Conservation (phyloP, 345 rosid species). For the Limnanthes douglasii region DNA sequence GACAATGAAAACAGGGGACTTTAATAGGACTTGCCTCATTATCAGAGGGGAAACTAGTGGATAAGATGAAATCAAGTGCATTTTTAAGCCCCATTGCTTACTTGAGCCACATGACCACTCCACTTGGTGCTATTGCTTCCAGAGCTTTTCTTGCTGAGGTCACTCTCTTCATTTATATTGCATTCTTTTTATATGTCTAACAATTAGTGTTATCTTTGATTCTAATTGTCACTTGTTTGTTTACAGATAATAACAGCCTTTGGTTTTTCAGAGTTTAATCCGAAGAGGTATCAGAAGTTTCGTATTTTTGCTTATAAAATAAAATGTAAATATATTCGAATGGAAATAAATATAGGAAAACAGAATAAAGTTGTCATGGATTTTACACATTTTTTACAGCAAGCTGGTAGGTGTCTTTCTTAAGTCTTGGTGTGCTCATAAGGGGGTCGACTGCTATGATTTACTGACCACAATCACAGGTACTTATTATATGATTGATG, state of each 20-base stretch:
- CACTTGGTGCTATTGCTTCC: conserved; percentile 49
- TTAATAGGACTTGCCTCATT: conserved; percentile 63
- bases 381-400: conserved; percentile 19
- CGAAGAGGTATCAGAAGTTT: conserved; percentile 73
- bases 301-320: no score
- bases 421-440: conserved; percentile 34
- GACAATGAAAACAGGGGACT: conserved; percentile 52
- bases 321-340: no score
- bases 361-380: not conserved
- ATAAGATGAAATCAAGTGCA: conserved; percentile 51
- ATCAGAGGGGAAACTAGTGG: conserved; percentile 51
- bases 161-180: not conserved
- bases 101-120: conserved; percentile 77
- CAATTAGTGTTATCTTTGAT: not conserved
- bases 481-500: conserved; percentile 5
- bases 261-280: conserved; percentile 72
- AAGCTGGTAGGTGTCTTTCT: conserved; percentile 26
- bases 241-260: conserved; percentile 32
- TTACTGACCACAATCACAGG: conserved; percentile 57
- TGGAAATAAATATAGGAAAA: no score
- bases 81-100: conserved; percentile 82
- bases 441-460: conserved; percentile 64
- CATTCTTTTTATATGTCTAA: not conserved
- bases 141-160: conserved; percentile 75
- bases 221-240: conserved; percentile 3